Evolutionary conservation across 164 flowering plant genomes (phyloP).

Genomic region (Euptelea pleiosperma): DNA sequence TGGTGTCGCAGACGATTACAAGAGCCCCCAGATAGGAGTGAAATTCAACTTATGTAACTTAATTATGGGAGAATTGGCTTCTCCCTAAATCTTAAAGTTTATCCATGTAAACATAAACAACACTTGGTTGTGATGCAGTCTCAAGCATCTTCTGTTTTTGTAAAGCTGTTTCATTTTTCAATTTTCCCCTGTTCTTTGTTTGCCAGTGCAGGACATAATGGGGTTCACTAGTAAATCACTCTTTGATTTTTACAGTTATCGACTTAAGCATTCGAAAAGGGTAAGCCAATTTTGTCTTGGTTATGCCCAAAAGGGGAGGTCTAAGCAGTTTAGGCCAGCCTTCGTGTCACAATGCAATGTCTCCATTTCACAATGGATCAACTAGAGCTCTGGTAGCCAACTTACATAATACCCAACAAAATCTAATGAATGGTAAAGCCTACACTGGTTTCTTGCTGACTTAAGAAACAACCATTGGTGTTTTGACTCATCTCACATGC

Average conservation of each 20-base stretch:
- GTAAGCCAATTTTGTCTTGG: not conserved
- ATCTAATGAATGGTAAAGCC: too few species aligned
- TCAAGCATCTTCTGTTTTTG: too few species aligned
- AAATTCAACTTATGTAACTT: not conserved
- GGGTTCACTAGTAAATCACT: conserved; percentile 1
- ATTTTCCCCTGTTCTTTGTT: not conserved
- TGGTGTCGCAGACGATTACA: conserved; percentile 17
- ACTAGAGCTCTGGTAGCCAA: not conserved
- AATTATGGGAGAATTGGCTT: not conserved
- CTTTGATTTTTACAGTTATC: not conserved
- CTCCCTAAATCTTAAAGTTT: not conserved
- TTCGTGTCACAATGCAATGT: not conserved
- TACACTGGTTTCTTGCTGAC: too few species aligned
- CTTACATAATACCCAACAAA: not conserved
- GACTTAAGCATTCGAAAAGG: too few species aligned
- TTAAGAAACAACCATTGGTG: too few species aligned
- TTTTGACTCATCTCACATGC: too few species aligned
- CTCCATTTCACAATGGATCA: not conserved
- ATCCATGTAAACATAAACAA: conserved; percentile 1
- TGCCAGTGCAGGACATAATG: not conserved
- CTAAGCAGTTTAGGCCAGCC: not conserved
- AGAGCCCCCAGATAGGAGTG: conserved; percentile 9
- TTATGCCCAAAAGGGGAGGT: not conserved
- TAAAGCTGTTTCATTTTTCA: too few species aligned
- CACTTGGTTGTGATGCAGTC: too few species aligned